Evolutionary conservation across 2,329 filamentous ascomycete genomes (phyloP), one percentile per base, ranked within the genome.

Genomic region (Dactylonectria macrodidyma): DNA sequence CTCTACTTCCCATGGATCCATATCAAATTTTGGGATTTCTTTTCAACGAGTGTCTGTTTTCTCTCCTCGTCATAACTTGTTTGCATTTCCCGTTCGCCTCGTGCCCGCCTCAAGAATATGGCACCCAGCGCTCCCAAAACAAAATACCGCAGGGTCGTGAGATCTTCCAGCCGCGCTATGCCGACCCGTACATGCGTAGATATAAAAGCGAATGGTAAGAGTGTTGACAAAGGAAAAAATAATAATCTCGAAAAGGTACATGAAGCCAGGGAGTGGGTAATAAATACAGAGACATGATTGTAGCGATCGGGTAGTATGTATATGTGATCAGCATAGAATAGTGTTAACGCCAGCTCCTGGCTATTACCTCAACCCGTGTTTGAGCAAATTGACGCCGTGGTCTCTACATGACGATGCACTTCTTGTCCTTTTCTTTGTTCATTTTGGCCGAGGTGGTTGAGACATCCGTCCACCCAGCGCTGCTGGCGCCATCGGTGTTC

Each of bases 391-490:
- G n/a, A 10, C 36, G 41, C 41, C 11, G 5, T 9, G 34, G 8
- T 59, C 30, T 48, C 82, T 77, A 89, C 88, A 89, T 90, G 56
- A 89, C 78, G 24, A 80, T 69, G 72, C 88, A 89, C 73, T 85
- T 89, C 75, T 80, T 85, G 16, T 84, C 81, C 75, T 85, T 88
- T 66, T 81, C 83, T 46, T 83, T 81, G 30, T 79, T 76, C 46
- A 75, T 77, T 11, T 75, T 71, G 9, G 69, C 70, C 19, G 74
- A 77, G 56, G 65, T 73, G 26, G 76, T 78, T 0, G 83, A 81
- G 12, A 87, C 80, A 70, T 90, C 87, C 1, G 87, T 89, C 88
- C 87, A 89, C 19, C 82, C 86, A 9, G 82, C 81, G 69, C 79
- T 83, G 73, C 84, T 87, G 44, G 77, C 80, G 9, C 76, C 80